These are phyloP conservation scores for Ophiostoma quercus DNA, from an alignment of 2,329 filamentous ascomycete species.

Conservation along the genomic window DNA sequence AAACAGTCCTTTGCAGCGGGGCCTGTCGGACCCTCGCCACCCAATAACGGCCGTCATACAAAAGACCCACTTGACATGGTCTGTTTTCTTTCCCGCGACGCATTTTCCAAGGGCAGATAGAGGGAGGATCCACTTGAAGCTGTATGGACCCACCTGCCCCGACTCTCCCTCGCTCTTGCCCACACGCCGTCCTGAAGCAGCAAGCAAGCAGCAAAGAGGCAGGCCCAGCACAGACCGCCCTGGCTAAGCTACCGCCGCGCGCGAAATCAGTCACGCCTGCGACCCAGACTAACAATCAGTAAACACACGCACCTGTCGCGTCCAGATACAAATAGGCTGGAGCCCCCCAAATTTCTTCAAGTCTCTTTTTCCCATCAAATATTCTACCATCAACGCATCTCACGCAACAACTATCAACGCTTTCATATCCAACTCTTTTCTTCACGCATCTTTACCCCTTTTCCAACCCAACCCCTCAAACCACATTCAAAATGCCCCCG, in stretches of 20 bases:
- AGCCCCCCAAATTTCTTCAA: constrained; percentile 44
- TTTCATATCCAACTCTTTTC: constrained; percentile 24
- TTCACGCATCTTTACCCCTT: constrained; percentile 25
- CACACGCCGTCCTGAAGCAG: background rate
- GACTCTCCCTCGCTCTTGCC: constrained; percentile 4
- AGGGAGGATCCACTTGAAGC: background rate
- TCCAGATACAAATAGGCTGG: constrained; percentile 57
- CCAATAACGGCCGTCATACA: background rate
- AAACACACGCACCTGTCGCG: constrained; percentile 46
- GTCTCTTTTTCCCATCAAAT: constrained; percentile 39
- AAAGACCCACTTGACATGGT: background rate
- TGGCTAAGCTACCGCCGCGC: constrained; percentile 22
- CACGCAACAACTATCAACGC: constrained; percentile 25
- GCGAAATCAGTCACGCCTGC: constrained; percentile 28
- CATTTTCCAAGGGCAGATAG: constrained; percentile 12
- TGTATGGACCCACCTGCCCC: constrained; percentile 16
- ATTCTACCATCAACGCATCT: constrained; percentile 29
- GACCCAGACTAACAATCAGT: constrained; percentile 46
- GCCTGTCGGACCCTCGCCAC: background rate
- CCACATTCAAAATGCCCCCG: constrained; percentile 74
- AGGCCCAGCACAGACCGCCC: constrained; percentile 23
- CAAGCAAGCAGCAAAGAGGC: background rate
- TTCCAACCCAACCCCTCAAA: constrained; percentile 22
- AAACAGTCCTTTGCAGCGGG: background rate
- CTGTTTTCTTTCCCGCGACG: constrained; percentile 17